Evolutionary conservation across 441 rosid genomes (phyloP).

Genomic region (Rhodomyrtus psidioides): DNA sequence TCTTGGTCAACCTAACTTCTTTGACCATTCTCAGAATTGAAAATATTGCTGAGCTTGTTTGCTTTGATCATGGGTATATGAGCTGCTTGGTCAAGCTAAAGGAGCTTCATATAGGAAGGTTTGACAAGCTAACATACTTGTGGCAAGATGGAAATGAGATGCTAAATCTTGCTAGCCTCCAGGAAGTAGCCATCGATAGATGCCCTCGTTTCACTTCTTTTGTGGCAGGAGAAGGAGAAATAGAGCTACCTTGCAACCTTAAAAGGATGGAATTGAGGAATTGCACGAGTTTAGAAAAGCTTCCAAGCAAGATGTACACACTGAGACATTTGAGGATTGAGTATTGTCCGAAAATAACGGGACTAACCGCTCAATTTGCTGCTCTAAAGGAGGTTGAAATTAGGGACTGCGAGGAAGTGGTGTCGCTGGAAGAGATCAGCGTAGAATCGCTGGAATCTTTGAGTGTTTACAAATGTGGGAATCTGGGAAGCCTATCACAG

Average conservation of each 20-base stretch:
- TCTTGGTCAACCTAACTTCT: not conserved
- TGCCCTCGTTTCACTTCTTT: not conserved
- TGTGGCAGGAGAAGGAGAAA: not conserved
- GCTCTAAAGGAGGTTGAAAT: too few species aligned
- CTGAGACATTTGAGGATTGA: fast-evolving
- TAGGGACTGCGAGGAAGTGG: too few species aligned
- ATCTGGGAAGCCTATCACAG: not conserved
- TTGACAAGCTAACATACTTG: not conserved
- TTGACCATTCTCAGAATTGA: not conserved
- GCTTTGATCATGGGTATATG: not conserved
- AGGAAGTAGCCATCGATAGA: too few species aligned
- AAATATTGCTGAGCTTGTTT: fast-evolving
- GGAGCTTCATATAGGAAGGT: not conserved
- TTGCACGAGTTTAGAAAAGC: not conserved
- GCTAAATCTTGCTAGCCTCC: not conserved
- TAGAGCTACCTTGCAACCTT: not conserved
- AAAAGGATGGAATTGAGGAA: not conserved
- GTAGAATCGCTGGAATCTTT: too few species aligned
- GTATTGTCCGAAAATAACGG: not conserved
- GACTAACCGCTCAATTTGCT: not conserved
- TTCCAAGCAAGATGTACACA: not conserved
- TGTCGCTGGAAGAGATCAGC: too few species aligned
- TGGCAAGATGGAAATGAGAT: not conserved
- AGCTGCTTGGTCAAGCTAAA: not conserved
- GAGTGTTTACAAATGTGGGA: not conserved